Base-by-base conservation (phyloP, 192 early-diverging fungal genomes). In the Backusella luteola region DNA sequence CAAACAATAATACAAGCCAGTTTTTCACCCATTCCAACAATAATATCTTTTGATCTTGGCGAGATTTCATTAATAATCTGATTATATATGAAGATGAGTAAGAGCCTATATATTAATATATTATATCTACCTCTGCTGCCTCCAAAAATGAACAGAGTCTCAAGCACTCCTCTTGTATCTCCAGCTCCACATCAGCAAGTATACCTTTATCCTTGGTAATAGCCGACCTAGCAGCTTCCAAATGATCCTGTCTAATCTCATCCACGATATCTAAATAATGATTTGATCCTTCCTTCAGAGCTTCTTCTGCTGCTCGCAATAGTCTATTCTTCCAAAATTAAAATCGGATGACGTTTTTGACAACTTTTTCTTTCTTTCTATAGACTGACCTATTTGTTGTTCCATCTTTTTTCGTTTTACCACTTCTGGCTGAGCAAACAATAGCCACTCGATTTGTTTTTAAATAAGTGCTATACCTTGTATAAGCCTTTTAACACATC, bases 41-140 rank as follows among this genome's bases (percentile, higher is more conserved):
- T 97, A 74, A 96, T 92, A 83, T 99, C 98, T 73, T 92, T 87
- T 38, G 97, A 98, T 78, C 95, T 91, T 74, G 98, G 96, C 29
- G 97, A 97, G 9, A 99, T 94, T 79, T 99, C 98, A 71, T 95
- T 93, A 80, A 99, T 97, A 70, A 96, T 90, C 80, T 88, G 29
- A 56, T 56, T 9, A 21, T 56, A 23, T n/a, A n/a, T 49, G 6
- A 49, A 19, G 19, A 49, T 63, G 11, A 63, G 23, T 63, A 26
- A 29, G 2, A 7, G n/a, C 8, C 23, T 56, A 12, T 14, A 63
- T 29, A 21, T 11, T 56, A 23, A 1, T 23, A 23, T 56, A 14
- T 29, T 63, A n/a, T 49, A 49, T 63, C 21, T 76, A 81, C 79
- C 83, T 95, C 93, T 52, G 94, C 95, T 5, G 96, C 96, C 6